Evolutionary conservation across 2,329 filamentous ascomycete species (phyloP).

Genomic region (Aspergillus eucalypticola): DNA sequence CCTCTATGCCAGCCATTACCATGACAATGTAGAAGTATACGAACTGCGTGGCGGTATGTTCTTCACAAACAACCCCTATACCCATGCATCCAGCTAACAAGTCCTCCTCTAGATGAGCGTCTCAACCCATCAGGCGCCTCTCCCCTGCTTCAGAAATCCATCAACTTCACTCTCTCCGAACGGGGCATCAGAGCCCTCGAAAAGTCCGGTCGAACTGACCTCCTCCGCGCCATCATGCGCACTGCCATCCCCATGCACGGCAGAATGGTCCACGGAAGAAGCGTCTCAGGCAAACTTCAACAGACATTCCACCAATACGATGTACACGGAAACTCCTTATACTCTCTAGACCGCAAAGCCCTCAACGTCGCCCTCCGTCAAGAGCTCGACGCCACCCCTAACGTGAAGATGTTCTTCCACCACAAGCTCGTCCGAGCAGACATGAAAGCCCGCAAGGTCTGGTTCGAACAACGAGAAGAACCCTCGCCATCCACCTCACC

Average conservation of each 20-base stretch:
- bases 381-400: conserved; percentile 76
- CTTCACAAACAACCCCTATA: conserved; percentile 63
- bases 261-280: conserved; percentile 87
- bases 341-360: conserved; percentile 67
- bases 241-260: conserved; percentile 89
- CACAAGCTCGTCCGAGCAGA: conserved; percentile 92
- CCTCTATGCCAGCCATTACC: conserved; percentile 84
- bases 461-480: conserved; percentile 68
- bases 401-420: conserved; percentile 89
- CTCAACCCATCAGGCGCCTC: too few species aligned
- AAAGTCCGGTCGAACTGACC: conserved; percentile 63
- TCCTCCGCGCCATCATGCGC: conserved; percentile 69
- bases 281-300: conserved; percentile 63
- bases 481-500: conserved; percentile 29
- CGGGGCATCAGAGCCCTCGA: conserved; percentile 87
- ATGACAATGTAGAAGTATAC: conserved; percentile 89
- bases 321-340: conserved; percentile 69
- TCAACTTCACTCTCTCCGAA: conserved; percentile 93
- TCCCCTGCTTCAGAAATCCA: conserved; percentile 55
- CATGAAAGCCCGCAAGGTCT: conserved; percentile 75
- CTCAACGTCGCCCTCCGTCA: conserved; percentile 85
- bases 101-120: too few species aligned
- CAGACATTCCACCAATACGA: conserved; percentile 86
- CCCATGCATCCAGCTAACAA: too few species aligned
- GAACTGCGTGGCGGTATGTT: conserved; percentile 83